Evolutionary conservation across 352 stramenopile genomes (phyloP).

Genomic region (Phytophthora fragariae): DNA sequence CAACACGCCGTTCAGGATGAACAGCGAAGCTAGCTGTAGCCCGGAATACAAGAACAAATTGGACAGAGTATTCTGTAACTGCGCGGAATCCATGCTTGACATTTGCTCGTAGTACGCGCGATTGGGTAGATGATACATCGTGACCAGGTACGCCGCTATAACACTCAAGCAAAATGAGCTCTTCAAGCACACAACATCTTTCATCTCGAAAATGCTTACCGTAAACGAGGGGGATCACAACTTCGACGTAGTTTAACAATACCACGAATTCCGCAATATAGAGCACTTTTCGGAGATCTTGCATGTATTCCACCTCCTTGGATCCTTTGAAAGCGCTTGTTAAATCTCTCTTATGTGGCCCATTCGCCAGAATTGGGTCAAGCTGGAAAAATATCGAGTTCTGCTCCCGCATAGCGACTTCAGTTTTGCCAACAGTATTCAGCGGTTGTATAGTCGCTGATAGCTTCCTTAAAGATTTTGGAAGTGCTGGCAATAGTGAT

Average conservation of each 20-base stretch:
- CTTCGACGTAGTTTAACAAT: conserved; percentile 45
- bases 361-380: neutral
- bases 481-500: conserved; percentile 1
- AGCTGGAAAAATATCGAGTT: neutral
- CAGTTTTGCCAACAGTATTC: neutral
- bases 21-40: conserved; percentile 47
- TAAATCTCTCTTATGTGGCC: conserved; percentile 1
- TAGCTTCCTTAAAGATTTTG: neutral
- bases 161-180: neutral
- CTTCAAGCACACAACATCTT: neutral
- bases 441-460: conserved; percentile 3
- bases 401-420: neutral
- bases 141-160: conserved; percentile 24
- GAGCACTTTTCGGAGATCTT: conserved; percentile 29
- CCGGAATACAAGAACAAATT: conserved; percentile 38
- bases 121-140: conserved; percentile 40
- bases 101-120: conserved; percentile 39
- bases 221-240: conserved; percentile 45
- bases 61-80: conserved; percentile 15
- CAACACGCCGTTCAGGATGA: conserved; percentile 32
- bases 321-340: neutral
- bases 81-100: conserved; percentile 11
- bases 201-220: conserved; percentile 20
- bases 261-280: conserved; percentile 51
- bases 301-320: conserved; percentile 18